phyloP scores from a whole-genome alignment of 2,329 filamentous ascomycete species.

The Xylariales sp. region DNA sequence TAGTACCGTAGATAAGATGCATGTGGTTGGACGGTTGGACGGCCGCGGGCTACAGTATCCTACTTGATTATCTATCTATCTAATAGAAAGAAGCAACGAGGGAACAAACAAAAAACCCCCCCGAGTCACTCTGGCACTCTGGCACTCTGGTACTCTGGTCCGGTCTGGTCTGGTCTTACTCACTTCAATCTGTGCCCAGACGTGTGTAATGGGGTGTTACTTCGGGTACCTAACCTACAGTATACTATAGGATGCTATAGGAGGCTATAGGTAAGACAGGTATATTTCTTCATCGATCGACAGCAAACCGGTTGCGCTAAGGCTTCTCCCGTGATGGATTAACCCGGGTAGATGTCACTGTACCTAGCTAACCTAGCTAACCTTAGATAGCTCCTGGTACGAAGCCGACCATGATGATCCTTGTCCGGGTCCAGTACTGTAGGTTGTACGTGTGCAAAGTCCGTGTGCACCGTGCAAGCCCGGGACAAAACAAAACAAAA shows the following conservation, averaged over 20 bases:
- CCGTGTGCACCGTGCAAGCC: slow-evolving; percentile 7
- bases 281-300: slow-evolving; percentile 23
- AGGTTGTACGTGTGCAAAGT: not conserved
- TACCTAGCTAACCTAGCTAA: not conserved
- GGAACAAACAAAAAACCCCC: not conserved
- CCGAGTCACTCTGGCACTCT: no score
- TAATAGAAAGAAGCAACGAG: slow-evolving; percentile 12
- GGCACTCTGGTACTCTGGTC: no score
- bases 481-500: slow-evolving; percentile 9
- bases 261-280: no score
- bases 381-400: not conserved
- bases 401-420: slow-evolving; percentile 20
- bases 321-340: slow-evolving; percentile 16
- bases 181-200: not conserved
- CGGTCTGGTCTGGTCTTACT: not conserved
- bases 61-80: not conserved
- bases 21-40: not conserved
- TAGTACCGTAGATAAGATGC: slow-evolving; percentile 13
- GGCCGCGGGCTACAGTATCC: not conserved
- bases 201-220: slow-evolving; percentile 5
- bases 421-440: slow-evolving; percentile 3
- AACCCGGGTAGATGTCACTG: not conserved
- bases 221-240: not conserved
- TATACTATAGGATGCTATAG: no score
- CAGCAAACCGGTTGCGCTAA: slow-evolving; percentile 11